phyloP scores from a whole-genome alignment of 495 filamentous ascomycete genomes.

The Daldinia concentrica region DNA sequence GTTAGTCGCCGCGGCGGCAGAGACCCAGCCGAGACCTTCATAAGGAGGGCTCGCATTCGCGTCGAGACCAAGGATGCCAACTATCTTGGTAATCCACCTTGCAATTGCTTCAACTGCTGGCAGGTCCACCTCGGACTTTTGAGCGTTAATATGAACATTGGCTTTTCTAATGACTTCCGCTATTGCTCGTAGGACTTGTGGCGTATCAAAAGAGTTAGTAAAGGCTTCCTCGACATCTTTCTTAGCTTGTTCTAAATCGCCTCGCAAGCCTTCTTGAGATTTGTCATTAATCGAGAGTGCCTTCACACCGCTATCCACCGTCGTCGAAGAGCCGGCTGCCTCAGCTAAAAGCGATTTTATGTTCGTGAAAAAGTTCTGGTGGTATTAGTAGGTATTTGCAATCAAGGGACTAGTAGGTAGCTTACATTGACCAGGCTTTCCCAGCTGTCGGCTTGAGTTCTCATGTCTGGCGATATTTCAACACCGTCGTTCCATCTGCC shows the following conservation, averaged over 20 bases:
- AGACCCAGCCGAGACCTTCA: constrained; percentile 82
- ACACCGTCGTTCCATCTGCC: constrained; percentile 90
- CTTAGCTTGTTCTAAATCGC: constrained; percentile 69
- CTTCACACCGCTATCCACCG: constrained; percentile 55
- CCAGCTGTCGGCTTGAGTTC: constrained; percentile 76
- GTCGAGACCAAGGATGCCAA: constrained; percentile 87
- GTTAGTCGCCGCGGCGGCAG: constrained; percentile 65
- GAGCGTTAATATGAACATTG: constrained; percentile 72
- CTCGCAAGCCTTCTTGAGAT: constrained; percentile 43
- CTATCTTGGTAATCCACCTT: constrained; percentile 83
- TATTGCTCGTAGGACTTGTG: constrained; percentile 76
- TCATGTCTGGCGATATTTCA: constrained; percentile 86
- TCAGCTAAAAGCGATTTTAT: constrained; percentile 66
- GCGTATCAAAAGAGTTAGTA: constrained; percentile 90
- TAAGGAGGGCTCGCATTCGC: constrained; percentile 65
- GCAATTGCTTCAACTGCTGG: constrained; percentile 68
- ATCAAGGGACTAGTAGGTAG: background rate
- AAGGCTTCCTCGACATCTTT: constrained; percentile 71
- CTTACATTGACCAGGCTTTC: constrained; percentile 77
- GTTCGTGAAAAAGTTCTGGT: constrained; percentile 90
- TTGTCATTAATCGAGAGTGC: constrained; percentile 49
- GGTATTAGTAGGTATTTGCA: constrained; percentile 12
- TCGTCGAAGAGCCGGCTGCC: constrained; percentile 40
- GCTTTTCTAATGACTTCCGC: constrained; percentile 76
- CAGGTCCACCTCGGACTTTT: constrained; percentile 59